Conservation (phyloP, 352 stramenopile genomes). For the Globisporangium spinosum region DNA sequence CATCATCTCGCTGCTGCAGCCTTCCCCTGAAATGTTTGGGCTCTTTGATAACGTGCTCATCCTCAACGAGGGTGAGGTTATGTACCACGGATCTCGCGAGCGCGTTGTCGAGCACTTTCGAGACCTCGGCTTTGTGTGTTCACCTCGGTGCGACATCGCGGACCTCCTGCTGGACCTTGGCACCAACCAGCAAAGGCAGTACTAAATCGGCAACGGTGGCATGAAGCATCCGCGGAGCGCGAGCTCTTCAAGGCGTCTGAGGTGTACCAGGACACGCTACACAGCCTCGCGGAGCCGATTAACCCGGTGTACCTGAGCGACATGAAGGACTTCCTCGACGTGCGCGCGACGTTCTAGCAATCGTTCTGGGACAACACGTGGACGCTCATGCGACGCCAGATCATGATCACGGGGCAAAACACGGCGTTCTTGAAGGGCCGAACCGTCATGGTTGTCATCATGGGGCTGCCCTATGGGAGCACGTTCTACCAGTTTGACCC, state of each 20-base stretch:
- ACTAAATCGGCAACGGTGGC: conserved; percentile 11
- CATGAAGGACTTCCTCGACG: conserved; percentile 10
- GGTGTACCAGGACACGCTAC: conserved; percentile 19
- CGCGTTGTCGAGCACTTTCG: conserved; percentile 60
- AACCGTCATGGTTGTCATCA: conserved; percentile 26
- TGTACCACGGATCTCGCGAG: conserved; percentile 76
- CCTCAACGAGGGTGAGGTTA: conserved; percentile 77
- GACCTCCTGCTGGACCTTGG: conserved; percentile 28
- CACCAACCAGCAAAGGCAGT: conserved; percentile 23
- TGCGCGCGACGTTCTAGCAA: conserved; percentile 16
- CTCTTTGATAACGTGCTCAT: conserved; percentile 90
- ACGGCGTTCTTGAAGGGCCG: conserved; percentile 20
- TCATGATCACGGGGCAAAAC: conserved; percentile 24
- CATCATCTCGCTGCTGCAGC: conserved; percentile 69
- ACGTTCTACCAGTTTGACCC: conserved; percentile 28
- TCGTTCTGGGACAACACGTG: conserved; percentile 16
- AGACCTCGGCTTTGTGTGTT: conserved; percentile 38
- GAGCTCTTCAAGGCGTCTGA: conserved; percentile 17
- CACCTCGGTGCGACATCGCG: conserved; percentile 24
- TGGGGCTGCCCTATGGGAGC: conserved; percentile 25
- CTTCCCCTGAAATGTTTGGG: conserved; percentile 82
- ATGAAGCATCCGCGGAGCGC: neutral
- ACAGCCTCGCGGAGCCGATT: conserved; percentile 2
- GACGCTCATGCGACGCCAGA: conserved; percentile 21
- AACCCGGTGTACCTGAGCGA: conserved; percentile 5